Percentiles rank a stretch among this genome's conserved stretches.
Conservation (phyloP, 495 filamentous ascomycete genomes). For the Polyplosphaeria fusca region DNA sequence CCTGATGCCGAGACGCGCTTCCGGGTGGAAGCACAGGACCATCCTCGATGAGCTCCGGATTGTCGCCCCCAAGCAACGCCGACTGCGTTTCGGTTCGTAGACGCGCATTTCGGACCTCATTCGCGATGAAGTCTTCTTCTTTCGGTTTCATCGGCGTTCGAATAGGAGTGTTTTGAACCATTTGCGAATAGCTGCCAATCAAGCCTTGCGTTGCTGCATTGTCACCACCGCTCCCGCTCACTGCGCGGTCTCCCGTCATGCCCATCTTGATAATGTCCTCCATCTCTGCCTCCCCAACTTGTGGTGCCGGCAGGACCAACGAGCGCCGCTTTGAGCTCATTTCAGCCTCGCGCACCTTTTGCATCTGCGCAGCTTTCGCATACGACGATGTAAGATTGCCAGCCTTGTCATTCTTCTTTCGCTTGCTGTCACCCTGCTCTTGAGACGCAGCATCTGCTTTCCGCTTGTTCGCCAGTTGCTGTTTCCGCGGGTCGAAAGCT, state of each 20-base stretch:
- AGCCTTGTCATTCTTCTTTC: slow-evolving; percentile 80
- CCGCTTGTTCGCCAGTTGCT: slow-evolving; percentile 91
- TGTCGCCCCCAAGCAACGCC: slow-evolving; percentile 91
- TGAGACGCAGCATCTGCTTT: slow-evolving; percentile 89
- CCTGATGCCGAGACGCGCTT: slow-evolving; percentile 69
- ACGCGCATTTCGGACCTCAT: slow-evolving; percentile 92
- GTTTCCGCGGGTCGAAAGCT: slow-evolving; percentile 89
- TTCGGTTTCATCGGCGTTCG: slow-evolving; percentile 85
- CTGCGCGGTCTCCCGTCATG: slow-evolving; percentile 87
- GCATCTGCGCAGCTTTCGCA: slow-evolving; percentile 89
- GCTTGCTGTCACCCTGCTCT: slow-evolving; percentile 69
- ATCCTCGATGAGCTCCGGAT: slow-evolving; percentile 81
- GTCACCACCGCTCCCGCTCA: slow-evolving; percentile 70
- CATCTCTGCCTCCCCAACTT: slow-evolving; percentile 87
- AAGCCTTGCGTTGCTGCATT: slow-evolving; percentile 82
- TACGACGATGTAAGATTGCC: slow-evolving; percentile 82
- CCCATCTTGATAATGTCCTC: slow-evolving; percentile 99
- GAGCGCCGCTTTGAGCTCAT: slow-evolving; percentile 87
- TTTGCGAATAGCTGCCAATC: slow-evolving; percentile 75
- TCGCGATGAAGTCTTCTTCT: slow-evolving; percentile 91
- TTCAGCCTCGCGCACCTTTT: slow-evolving; percentile 92
- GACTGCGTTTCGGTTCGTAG: slow-evolving; percentile 93
- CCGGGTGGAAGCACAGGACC: slow-evolving; percentile 78
- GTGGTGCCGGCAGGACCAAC: slow-evolving; percentile 77
- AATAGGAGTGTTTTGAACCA: slow-evolving; percentile 82